Percentiles rank a stretch among this genome's conserved stretches.
These are phyloP conservation scores for Plasmodium vivax DNA, from an alignment of 169 alveolate genomes.

Conservation along the genomic window DNA sequence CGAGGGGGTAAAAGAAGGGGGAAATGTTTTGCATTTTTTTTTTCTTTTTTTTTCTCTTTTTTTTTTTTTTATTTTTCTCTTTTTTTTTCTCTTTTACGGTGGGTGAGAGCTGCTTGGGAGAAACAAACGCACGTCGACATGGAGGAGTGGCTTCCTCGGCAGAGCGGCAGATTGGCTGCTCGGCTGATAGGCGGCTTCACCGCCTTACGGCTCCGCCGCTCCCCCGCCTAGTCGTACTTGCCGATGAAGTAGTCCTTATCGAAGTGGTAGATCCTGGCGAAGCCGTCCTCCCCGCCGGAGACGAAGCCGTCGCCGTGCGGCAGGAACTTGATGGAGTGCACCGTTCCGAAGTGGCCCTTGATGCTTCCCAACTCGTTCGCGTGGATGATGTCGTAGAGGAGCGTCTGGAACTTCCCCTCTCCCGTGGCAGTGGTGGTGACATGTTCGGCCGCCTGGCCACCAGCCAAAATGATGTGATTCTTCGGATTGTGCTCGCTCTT, in stretches of 20 bases:
- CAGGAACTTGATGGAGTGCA: conserved; percentile 91
- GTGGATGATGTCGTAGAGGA: conserved; percentile 91
- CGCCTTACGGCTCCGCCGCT: too few relatives aligned
- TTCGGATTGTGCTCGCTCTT: conserved; percentile 79
- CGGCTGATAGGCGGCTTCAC: too few relatives aligned
- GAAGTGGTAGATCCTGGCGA: conserved; percentile 93
- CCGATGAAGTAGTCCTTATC: conserved; percentile 92
- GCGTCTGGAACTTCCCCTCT: conserved; percentile 96
- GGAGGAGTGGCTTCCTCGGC: too few relatives aligned
- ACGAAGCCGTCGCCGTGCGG: conserved; percentile 95
- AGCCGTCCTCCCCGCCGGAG: conserved; percentile 97
- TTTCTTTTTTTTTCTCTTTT: too few relatives aligned
- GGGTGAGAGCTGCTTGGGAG: not conserved
- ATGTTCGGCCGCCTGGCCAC: conserved; percentile 93
- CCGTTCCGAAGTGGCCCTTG: conserved; percentile 97
- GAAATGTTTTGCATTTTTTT: not conserved
- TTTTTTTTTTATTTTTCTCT: too few relatives aligned
- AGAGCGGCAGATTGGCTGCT: too few relatives aligned
- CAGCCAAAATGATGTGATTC: conserved; percentile 90
- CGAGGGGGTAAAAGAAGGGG: not conserved
- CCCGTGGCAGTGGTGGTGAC: conserved; percentile 93
- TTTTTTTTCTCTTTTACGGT: not conserved
- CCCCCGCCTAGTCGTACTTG: conserved; percentile 57
- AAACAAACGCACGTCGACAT: not conserved
- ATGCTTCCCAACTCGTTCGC: conserved; percentile 94